A percentile compares a stretch with the other conserved stretches of the same genome.
phyloP scores from a whole-genome alignment of 2,329 filamentous ascomycete species.

The Keithomyces neogunnii region DNA sequence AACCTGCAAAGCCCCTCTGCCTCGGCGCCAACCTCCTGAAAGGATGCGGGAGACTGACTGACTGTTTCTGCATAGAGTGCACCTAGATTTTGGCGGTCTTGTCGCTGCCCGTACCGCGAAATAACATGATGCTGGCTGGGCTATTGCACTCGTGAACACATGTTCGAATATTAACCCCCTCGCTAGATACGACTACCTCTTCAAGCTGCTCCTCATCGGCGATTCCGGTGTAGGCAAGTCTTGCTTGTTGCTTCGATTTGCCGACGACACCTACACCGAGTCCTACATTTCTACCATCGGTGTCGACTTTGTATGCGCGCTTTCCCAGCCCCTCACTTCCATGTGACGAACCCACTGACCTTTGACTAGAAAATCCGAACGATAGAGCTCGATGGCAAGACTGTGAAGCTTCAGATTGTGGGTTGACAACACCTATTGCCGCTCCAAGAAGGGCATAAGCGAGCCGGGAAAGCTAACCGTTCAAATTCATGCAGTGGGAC shows the following conservation, averaged over 20 bases:
- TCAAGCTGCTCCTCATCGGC: conserved; percentile 99
- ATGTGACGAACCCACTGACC: conserved; percentile 10
- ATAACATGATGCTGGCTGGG: background rate
- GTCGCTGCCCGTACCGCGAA: background rate
- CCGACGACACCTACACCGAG: conserved; percentile 98
- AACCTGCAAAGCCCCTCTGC: conserved; percentile 15
- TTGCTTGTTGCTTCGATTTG: conserved; percentile 93
- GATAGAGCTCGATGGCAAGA: conserved; percentile 99
- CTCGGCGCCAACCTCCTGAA: conserved; percentile 23
- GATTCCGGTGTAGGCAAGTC: conserved; percentile 99
- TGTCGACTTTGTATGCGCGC: conserved; percentile 82
- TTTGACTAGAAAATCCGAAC: conserved; percentile 87
- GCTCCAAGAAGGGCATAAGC: background rate
- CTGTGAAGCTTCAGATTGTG: conserved; percentile 98
- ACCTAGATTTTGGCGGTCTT: background rate
- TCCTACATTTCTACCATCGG: conserved; percentile 99
- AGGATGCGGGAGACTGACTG: conserved; percentile 5
- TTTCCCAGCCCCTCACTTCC: background rate
- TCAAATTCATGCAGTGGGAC: conserved; percentile 65
- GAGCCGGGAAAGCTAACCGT: background rate
- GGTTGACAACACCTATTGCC: conserved; percentile 24
- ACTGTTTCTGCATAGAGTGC: conserved; percentile 5
- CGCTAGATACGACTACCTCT: conserved; percentile 97
- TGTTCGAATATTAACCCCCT: conserved; percentile 14
- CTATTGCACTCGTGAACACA: background rate